Conservation (phyloP, 2,329 filamentous ascomycete genomes). For the Alternaria hordeiaustralica region DNA sequence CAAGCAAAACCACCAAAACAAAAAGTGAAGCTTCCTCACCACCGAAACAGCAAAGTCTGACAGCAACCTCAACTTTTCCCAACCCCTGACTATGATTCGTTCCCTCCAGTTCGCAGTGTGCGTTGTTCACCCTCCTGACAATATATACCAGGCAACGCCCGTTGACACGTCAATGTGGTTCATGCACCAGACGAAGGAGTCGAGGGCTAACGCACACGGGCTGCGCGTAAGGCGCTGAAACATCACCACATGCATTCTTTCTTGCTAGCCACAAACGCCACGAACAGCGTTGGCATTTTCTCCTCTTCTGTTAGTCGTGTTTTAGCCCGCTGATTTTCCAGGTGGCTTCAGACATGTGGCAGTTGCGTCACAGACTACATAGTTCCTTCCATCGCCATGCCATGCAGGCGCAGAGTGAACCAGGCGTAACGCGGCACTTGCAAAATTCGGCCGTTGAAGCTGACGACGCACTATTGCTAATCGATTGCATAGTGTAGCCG, state of each 20-base stretch:
- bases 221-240: constrained; percentile 8
- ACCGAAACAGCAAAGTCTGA: constrained; percentile 8
- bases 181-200: constrained; percentile 26
- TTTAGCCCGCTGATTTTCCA: neutral
- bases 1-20: neutral
- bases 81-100: constrained; percentile 17
- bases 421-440: neutral
- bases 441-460: neutral
- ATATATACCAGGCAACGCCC: neutral
- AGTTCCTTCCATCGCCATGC: neutral
- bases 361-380: neutral
- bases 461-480: neutral
- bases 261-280: neutral
- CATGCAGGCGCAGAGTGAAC: neutral
- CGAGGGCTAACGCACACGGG: neutral
- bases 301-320: neutral
- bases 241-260: neutral
- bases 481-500: neutral
- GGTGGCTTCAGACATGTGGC: neutral
- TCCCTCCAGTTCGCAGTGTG: constrained; percentile 30
- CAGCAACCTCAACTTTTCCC: constrained; percentile 32
- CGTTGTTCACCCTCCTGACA: constrained; percentile 22
- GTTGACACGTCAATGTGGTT: constrained; percentile 46
- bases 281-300: neutral
- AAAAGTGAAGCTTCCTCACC: constrained; percentile 29